A percentile compares a stretch with the other conserved stretches of the same genome.
phyloP scores from a whole-genome alignment of 345 rosid species.

The Mallotus nudiflorus region DNA sequence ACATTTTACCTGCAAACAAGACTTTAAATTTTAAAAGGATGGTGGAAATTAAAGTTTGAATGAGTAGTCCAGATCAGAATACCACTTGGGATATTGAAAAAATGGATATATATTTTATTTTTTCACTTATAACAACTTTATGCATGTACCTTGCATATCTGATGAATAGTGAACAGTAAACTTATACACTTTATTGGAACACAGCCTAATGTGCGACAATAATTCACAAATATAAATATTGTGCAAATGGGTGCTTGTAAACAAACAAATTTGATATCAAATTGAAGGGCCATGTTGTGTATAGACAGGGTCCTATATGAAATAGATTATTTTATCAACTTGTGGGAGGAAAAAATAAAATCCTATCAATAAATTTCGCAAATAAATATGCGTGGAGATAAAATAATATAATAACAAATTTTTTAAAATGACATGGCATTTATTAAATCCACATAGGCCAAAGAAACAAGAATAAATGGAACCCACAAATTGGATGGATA shows the following conservation, averaged over 20 bases:
- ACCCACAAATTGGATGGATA: slow-evolving; percentile 25
- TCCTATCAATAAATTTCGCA: slow-evolving; percentile 4
- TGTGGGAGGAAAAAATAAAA: slow-evolving; percentile 11
- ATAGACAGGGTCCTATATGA: slow-evolving; percentile 8
- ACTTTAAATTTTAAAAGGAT: too few relatives aligned
- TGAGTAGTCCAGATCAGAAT: too few relatives aligned
- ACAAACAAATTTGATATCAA: slow-evolving; percentile 10
- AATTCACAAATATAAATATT: background rate
- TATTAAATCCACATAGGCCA: slow-evolving; percentile 16
- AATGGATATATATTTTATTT: background rate
- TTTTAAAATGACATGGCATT: background rate
- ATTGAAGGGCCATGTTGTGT: slow-evolving; percentile 17
- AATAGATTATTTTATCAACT: slow-evolving; percentile 16
- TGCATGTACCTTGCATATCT: slow-evolving; percentile 1
- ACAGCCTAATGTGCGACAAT: background rate
- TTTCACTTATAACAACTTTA: background rate
- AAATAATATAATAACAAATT: slow-evolving; percentile 12
- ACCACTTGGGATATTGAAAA: background rate
- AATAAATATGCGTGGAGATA: slow-evolving; percentile 7
- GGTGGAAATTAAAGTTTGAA: too few relatives aligned
- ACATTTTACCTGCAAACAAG: too few relatives aligned
- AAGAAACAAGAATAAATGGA: slow-evolving; percentile 17
- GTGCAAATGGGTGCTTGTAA: background rate
- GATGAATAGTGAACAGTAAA: slow-evolving; percentile 7
- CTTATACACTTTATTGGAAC: slow-evolving; percentile 5